Evolutionary conservation across 345 rosid genomes (phyloP), one percentile per base, ranked within the genome.

Genomic region (Eucalyptus globulus): DNA sequence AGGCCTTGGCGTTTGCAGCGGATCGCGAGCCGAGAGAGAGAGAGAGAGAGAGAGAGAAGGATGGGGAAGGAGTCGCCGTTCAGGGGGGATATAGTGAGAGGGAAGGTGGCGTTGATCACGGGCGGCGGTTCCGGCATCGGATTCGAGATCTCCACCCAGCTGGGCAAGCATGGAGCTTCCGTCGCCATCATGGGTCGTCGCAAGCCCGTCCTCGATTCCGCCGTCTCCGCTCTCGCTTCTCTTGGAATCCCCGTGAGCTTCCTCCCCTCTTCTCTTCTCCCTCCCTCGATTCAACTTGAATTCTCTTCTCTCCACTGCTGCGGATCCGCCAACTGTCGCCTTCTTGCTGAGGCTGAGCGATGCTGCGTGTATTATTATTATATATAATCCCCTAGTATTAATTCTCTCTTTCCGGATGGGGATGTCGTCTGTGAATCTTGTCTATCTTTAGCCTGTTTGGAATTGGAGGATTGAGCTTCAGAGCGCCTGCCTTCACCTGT

Each of bases 111-210:
- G 80, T 92, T 95, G 90, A 90, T 96, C 58, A 96, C 98, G 49
- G 98, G 98, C n/a, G 98, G 97, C 21, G 97, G 97, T 22, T 96
- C 98, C 6, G 98, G 98, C 26, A 96, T 96, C 72, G 98, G 98
- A n/a, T 96, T 94, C 87, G 97, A 95, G 94, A 94, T 96, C 88
- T 92, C 95, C 16, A 90, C 93, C 67, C 97, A 96, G 87, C 92
- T 95, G 37, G 98, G 96, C 16, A 92, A 89, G 86, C 98, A 96
- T 92, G 98, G 98, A 60, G 97, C 96, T 86, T 92, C 93, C 1
- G 91, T 96, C 86, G 97, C 97, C 34, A 93, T 96, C 94, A 95
- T 96, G 97, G 98, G 97, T 22, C 95, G 98, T 11, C 96, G 98
- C 16, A 91, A 90, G 92, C 90, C 92, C 89, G 94, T 94, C 15